Percentiles rank a stretch among this genome's conserved stretches.
Conservation (phyloP, 139 green algal genomes). For the Klebsormidium nitens region DNA sequence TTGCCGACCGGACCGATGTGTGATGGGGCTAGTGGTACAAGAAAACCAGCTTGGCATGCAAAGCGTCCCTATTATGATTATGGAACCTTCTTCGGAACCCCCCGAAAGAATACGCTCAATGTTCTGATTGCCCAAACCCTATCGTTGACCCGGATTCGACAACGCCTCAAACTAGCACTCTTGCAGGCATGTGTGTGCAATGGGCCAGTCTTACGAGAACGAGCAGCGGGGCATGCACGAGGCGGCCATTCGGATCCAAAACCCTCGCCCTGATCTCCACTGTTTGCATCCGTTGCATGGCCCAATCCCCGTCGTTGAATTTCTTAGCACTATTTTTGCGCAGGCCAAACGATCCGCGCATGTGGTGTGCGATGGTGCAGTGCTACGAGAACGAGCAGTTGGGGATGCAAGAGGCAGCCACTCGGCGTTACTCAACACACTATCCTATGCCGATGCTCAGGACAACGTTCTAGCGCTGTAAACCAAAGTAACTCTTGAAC, state of each 20-base stretch:
- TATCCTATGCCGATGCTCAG: too few relatives aligned
- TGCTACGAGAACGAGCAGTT: constrained; percentile 75
- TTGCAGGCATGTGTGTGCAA: constrained; percentile 66
- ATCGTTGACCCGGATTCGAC: too few relatives aligned
- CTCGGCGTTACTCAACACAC: constrained; percentile 9
- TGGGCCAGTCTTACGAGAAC: constrained; percentile 85
- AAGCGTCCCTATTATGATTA: too few relatives aligned
- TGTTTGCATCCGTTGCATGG: too few relatives aligned
- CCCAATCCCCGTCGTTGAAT: too few relatives aligned
- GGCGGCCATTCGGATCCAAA: constrained; percentile 53
- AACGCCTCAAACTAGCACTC: too few relatives aligned
- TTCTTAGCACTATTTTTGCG: background rate
- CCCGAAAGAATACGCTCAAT: too few relatives aligned
- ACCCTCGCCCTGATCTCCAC: constrained; percentile 37
- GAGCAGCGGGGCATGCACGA: constrained; percentile 53
- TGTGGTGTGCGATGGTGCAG: constrained; percentile 84
- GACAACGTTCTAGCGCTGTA: too few relatives aligned
- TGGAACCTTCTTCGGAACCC: too few relatives aligned
- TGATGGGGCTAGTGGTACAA: background rate
- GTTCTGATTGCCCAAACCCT: too few relatives aligned
- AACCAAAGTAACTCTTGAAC: too few relatives aligned
- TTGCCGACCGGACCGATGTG: too few relatives aligned
- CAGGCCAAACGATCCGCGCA: background rate
- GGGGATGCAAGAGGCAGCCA: constrained; percentile 53
- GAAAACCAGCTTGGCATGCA: background rate